Evolutionary conservation across 441 rosid species (phyloP), one percentile per base, ranked within the genome.

Genomic region (Pelargonium cotyledonis): DNA sequence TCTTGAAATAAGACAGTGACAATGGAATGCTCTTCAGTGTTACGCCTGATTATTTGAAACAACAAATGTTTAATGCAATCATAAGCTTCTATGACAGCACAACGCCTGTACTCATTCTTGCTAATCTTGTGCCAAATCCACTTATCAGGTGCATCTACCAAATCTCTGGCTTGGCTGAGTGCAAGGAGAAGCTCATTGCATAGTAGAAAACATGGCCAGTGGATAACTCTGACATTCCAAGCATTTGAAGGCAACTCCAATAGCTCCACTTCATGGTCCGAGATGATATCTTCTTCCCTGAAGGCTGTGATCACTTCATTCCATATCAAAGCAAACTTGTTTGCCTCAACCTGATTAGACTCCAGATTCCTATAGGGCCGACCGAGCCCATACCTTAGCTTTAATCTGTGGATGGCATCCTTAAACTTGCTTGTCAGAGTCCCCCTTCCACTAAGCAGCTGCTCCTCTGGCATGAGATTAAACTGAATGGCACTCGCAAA

Each of bases 401-500:
- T 89, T 80, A 92, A 74, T 72, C 98, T 80, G 76, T 83, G 85
- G 68, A 92, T 83, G 68, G 88, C 92, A 78, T 92, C 92, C 4
- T 83, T 87, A 57, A 92, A 78, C 79, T 85, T 92, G 85, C 82
- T 88, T 82, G 79, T 82, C 43, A 88, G 72, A 2, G 81, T 84
- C 41, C 95, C 95, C 81, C 87, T 78, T 12, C 88, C 85, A 80
- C 87, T 83, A 75, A 88, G 72, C 68, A 84, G 83, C 81, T 92
- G 96, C 84, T 92, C 96, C 72, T 92, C 90, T 1, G 96, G 92
- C 91, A 92, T 85, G 70, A 89, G 89, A 83, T 92, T 92, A 74
- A 92, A 92, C 84, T 90, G 98, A 72, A 92, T 85, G 6, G 98
- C 96, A 67, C 96, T 86, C 5, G 96, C 98, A 79, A 92, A 88